phyloP scores from a whole-genome alignment of 2,329 filamentous ascomycete species.

The Aspergillus tamarii region DNA sequence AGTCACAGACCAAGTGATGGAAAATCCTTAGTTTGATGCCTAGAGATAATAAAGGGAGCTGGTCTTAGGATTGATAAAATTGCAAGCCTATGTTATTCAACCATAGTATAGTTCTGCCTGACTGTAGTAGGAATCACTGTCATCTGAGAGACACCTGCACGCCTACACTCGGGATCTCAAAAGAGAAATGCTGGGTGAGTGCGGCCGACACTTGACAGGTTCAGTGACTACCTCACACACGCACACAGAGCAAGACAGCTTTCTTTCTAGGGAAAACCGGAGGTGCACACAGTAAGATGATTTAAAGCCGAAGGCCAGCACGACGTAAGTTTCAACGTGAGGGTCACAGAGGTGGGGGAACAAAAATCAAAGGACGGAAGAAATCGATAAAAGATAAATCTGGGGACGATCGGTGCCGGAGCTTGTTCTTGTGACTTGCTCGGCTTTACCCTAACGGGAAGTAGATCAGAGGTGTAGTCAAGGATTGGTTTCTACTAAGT shows the following conservation, averaged over 20 bases:
- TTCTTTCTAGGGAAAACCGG: background rate
- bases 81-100: constrained; percentile 43
- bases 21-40: background rate
- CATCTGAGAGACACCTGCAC: constrained; percentile 19
- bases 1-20: background rate
- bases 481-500: too few relatives aligned
- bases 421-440: background rate
- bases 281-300: background rate
- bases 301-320: background rate
- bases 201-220: background rate
- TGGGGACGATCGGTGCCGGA: background rate
- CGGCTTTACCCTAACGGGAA: background rate
- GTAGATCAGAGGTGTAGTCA: background rate
- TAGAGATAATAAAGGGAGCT: background rate
- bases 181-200: background rate
- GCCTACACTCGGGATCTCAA: too few relatives aligned
- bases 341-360: background rate
- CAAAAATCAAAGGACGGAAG: background rate
- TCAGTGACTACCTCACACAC: background rate
- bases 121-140: constrained; percentile 13
- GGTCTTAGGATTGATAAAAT: background rate
- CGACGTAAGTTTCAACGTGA: background rate
- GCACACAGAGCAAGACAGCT: background rate
- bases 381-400: background rate
- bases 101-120: constrained; percentile 30